Evolutionary conservation across 2,329 filamentous ascomycete genomes (phyloP).

Genomic region (Neonectria ditissima): DNA sequence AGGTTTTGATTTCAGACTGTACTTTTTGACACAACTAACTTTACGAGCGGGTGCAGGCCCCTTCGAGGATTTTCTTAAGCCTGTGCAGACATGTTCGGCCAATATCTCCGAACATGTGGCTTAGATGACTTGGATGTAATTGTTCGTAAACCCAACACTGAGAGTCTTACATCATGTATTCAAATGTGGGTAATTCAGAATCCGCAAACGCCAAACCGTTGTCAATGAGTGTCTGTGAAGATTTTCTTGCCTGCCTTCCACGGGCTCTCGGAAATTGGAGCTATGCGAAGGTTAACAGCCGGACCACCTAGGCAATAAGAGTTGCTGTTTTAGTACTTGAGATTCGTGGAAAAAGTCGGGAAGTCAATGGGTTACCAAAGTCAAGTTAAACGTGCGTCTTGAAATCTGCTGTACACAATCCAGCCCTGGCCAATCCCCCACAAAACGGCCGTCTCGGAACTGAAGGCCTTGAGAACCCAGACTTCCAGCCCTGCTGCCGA

Average conservation of each 20-base stretch:
- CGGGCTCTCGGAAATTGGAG: slow-evolving; percentile 48
- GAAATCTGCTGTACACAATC: slow-evolving; percentile 52
- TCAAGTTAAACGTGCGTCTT: slow-evolving; percentile 53
- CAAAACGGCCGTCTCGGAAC: slow-evolving; percentile 52
- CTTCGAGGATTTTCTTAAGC: too few species aligned
- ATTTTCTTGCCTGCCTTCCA: slow-evolving; percentile 53
- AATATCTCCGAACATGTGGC: slow-evolving; percentile 39
- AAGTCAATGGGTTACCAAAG: slow-evolving; percentile 24
- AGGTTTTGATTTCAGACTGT: too few species aligned
- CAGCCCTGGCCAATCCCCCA: slow-evolving; percentile 54
- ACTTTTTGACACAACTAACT: too few species aligned
- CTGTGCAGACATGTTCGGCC: too few species aligned
- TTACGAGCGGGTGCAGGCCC: too few species aligned
- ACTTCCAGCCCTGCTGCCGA: slow-evolving; percentile 51
- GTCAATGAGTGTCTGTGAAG: slow-evolving; percentile 50
- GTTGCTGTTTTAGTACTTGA: accelerated
- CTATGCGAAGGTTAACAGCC: slow-evolving; percentile 30
- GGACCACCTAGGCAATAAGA: slow-evolving; percentile 7
- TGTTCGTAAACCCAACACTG: slow-evolving; percentile 55
- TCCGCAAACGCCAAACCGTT: slow-evolving; percentile 50
- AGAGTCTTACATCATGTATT: slow-evolving; percentile 51
- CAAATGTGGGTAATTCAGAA: slow-evolving; percentile 53
- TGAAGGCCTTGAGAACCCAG: slow-evolving; percentile 46
- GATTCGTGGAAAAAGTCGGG: accelerated
- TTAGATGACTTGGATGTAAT: slow-evolving; percentile 52